Evolutionary conservation across 2,329 filamentous ascomycete species (phyloP).

Genomic region (Raffaelea arxii): DNA sequence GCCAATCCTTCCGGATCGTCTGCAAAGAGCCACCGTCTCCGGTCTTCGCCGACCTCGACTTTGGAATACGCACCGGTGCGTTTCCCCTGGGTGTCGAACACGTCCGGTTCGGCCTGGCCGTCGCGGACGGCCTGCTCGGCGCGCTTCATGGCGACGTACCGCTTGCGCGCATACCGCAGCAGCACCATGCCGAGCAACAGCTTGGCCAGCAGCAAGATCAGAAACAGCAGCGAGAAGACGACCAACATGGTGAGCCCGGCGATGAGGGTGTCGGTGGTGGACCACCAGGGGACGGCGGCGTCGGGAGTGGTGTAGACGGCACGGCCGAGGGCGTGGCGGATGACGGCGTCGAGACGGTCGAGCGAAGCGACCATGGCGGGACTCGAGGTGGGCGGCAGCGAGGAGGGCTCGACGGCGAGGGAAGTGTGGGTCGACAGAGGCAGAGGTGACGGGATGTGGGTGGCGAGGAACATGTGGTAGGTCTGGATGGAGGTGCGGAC

Average conservation of each 20-base stretch:
- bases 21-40: slow-evolving; percentile 74
- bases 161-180: slow-evolving; percentile 65
- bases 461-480: slow-evolving; percentile 95
- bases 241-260: slow-evolving; percentile 73
- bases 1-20: slow-evolving; percentile 68
- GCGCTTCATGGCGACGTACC: slow-evolving; percentile 73
- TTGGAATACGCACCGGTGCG: slow-evolving; percentile 74
- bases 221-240: slow-evolving; percentile 75
- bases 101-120: slow-evolving; percentile 39
- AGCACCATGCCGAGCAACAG: slow-evolving; percentile 82
- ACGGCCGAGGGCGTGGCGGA: slow-evolving; percentile 67
- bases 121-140: slow-evolving; percentile 44
- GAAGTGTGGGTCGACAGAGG: slow-evolving; percentile 56
- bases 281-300: slow-evolving; percentile 8
- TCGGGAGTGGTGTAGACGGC: slow-evolving; percentile 56
- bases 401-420: slow-evolving; percentile 47
- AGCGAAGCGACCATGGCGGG: slow-evolving; percentile 69
- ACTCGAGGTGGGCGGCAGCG: slow-evolving; percentile 46
- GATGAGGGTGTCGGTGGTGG: slow-evolving; percentile 63
- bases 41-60: slow-evolving; percentile 82
- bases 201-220: slow-evolving; percentile 76
- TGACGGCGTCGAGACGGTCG: slow-evolving; percentile 66
- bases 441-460: slow-evolving; percentile 68
- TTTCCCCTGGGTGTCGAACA: slow-evolving; percentile 60
- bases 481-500: slow-evolving; percentile 91